phyloP scores from a whole-genome alignment of 2,329 filamentous ascomycete species.

The Fusarium bactridioides region DNA sequence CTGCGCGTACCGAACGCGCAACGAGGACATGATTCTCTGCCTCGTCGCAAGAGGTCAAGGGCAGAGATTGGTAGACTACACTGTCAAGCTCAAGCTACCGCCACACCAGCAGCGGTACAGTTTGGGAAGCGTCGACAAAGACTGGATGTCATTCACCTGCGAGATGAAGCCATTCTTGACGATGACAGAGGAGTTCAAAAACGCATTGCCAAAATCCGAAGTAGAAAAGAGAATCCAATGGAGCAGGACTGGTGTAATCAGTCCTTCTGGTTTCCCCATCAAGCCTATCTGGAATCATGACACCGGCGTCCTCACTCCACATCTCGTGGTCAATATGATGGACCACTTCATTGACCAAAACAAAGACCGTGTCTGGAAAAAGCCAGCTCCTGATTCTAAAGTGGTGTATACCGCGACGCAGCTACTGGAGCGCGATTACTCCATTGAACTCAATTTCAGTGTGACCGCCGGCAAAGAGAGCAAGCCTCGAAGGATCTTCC shows the following conservation, averaged over 20 bases:
- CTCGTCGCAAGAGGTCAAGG: neutral
- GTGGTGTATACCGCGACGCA: neutral
- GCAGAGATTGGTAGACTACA: neutral
- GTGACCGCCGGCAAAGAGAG: neutral
- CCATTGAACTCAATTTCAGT: neutral
- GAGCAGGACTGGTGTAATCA: neutral
- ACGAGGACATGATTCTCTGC: neutral
- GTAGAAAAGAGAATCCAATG: neutral
- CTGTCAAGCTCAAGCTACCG: neutral
- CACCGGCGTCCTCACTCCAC: rapidly evolving
- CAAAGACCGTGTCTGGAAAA: neutral
- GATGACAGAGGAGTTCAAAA: neutral
- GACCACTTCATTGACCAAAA: neutral
- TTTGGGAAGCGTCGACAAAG: rapidly evolving
- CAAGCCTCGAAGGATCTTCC: neutral
- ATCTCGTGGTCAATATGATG: neutral
- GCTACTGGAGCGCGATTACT: neutral
- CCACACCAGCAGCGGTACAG: neutral
- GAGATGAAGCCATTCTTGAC: neutral
- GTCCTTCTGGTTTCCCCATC: neutral
- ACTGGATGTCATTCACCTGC: rapidly evolving
- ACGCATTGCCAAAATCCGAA: neutral
- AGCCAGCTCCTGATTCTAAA: neutral
- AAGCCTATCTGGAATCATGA: neutral
- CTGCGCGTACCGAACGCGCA: neutral